These are phyloP conservation scores for Pichia sp. DNA, from an alignment of 1,139 yeast genomes.

Conservation along the genomic window DNA sequence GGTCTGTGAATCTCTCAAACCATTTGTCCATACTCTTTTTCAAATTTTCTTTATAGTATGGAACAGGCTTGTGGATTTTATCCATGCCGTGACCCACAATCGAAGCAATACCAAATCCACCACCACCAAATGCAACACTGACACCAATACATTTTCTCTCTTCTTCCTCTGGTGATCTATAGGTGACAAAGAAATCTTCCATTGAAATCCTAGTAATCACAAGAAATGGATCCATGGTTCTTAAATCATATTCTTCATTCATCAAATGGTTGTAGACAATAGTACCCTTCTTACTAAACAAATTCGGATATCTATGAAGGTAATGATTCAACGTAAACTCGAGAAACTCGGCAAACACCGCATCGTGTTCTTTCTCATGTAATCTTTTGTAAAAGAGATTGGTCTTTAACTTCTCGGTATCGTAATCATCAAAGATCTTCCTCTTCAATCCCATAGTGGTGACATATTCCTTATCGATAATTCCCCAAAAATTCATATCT, in stretches of 20 bases:
- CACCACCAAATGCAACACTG: slow-evolving; percentile 56
- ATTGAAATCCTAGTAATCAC: slow-evolving; percentile 48
- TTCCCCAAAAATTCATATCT: slow-evolving; percentile 54
- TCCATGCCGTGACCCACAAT: slow-evolving; percentile 46
- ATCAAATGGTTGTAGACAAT: slow-evolving; percentile 45
- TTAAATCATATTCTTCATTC: slow-evolving; percentile 45
- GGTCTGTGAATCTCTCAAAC: slow-evolving; percentile 45
- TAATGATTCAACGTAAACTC: slow-evolving; percentile 44
- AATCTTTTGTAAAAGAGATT: slow-evolving; percentile 38
- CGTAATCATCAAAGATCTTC: slow-evolving; percentile 42
- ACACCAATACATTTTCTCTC: slow-evolving; percentile 49
- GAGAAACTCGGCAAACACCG: slow-evolving; percentile 46
- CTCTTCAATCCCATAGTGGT: slow-evolving; percentile 46
- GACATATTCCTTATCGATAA: slow-evolving; percentile 48
- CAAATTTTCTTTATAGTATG: slow-evolving; percentile 48
- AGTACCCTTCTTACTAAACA: slow-evolving; percentile 39
- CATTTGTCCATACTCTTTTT: slow-evolving; percentile 52
- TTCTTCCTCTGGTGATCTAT: slow-evolving; percentile 34
- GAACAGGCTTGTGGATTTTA: slow-evolving; percentile 47
- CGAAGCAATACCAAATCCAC: slow-evolving; percentile 47
- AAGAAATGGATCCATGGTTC: slow-evolving; percentile 46
- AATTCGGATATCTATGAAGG: slow-evolving; percentile 44
- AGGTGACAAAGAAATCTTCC: slow-evolving; percentile 49
- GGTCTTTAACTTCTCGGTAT: slow-evolving; percentile 34
- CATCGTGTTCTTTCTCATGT: slow-evolving; percentile 42